Base-by-base conservation (phyloP, 345 rosid genomes). In the Passiflora organensis region DNA sequence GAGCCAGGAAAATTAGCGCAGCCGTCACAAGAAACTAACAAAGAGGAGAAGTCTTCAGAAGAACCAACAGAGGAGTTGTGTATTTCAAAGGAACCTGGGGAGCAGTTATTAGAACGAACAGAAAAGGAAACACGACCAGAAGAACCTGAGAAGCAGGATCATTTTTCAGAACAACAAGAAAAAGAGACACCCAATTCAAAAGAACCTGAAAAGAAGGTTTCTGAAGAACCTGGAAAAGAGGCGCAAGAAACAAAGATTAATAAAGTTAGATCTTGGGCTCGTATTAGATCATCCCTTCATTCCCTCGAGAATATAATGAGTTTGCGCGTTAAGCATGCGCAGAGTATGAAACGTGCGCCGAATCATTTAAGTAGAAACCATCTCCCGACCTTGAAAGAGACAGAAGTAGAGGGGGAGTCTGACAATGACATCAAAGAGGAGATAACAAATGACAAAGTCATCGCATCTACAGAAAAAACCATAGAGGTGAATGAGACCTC, bases 231-330 rank as follows among this genome's bases (percentile, higher is more conserved):
- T 16, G 63, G 25, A 56, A 72, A 74, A 67, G 70, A 74, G 63
- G 75, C 37, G 62, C 57, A 56, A 65, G 74, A 73, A 58, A 61
- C 69, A 15, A 84, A 78, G 74, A 37, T 55, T 2, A 47, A 39
- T 50, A 62, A 68, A 47, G 66, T 79, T 32, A 71, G 72, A 59
- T 59, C 58, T 36, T 86, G 99, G 99, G 74, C 72, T 72, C 54
- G 71, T 32, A 73, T 80, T 60, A 82, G 90, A 75, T 82, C 76
- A 41, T 72, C 87, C 52, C 84, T 93, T 63, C 60, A 48, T 49
- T 68, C 76, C 13, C 75, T 89, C 66, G 94, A 93, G 67, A 61
- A 63, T 62, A 72, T 81, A 82, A 82, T 89, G 99, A 77, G 83
- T 70, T 53, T 62, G 13, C 85, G 83, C 70, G 85, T 82, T 39